Conservation (phyloP, 805 yeast genomes). For the Wickerhamiella azyma region DNA sequence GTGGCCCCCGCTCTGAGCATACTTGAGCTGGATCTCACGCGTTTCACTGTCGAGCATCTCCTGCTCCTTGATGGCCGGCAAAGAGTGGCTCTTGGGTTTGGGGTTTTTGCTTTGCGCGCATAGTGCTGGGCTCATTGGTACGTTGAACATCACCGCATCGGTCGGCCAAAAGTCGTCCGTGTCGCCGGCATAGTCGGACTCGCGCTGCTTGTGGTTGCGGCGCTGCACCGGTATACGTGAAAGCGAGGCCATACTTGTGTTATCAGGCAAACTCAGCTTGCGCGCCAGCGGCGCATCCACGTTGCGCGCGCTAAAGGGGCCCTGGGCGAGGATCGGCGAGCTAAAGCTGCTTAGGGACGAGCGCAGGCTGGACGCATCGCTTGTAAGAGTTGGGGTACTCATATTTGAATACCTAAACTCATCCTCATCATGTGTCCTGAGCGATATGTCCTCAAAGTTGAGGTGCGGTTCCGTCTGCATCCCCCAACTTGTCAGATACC, state of each 20-base stretch:
- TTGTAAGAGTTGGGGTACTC: slow-evolving; percentile 17
- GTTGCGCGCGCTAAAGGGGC: slow-evolving; percentile 1
- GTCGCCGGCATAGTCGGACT: slow-evolving; percentile 26
- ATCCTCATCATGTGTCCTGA: slow-evolving; percentile 1
- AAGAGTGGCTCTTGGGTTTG: slow-evolving; percentile 3
- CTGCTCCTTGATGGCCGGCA: slow-evolving; percentile 6
- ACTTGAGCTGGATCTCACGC: slow-evolving; percentile 5
- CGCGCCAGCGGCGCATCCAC: neutral
- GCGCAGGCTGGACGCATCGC: slow-evolving; percentile 18
- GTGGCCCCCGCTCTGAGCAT: neutral
- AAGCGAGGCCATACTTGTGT: slow-evolving; percentile 20
- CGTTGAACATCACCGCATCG: slow-evolving; percentile 43
- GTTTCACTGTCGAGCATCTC: neutral
- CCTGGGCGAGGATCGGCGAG: slow-evolving; percentile 13
- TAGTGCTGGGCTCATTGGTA: slow-evolving; percentile 48
- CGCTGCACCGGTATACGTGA: slow-evolving; percentile 14
- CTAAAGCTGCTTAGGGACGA: slow-evolving; percentile 15
- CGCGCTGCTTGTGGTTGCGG: slow-evolving; percentile 22
- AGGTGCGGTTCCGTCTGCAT: neutral
- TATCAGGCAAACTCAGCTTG: slow-evolving; percentile 12
- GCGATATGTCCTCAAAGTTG: slow-evolving; percentile 7
- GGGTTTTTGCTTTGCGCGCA: slow-evolving; percentile 21
- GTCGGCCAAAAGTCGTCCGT: slow-evolving; percentile 45
- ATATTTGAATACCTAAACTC: slow-evolving; percentile 10
- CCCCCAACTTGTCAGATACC: neutral